Evolutionary conservation across 2,329 filamentous ascomycete genomes (phyloP).

Genomic region (Chaetomium sp.): DNA sequence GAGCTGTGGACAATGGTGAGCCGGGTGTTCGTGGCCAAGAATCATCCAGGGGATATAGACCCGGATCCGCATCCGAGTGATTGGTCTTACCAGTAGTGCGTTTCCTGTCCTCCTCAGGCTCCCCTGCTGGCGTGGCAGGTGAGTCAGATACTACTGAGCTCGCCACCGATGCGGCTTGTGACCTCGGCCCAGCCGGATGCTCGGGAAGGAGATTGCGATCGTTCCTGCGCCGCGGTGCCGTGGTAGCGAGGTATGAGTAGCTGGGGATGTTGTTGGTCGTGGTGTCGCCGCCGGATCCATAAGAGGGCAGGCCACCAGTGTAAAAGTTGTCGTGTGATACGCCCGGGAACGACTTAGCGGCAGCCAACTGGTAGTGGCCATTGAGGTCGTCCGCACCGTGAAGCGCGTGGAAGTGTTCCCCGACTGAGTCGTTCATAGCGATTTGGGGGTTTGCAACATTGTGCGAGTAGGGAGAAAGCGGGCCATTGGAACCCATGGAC

Average conservation of each 20-base stretch:
- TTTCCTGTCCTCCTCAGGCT: constrained; percentile 43
- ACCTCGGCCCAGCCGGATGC: constrained; percentile 36
- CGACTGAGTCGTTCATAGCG: constrained; percentile 43
- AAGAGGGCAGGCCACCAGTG: constrained; percentile 31
- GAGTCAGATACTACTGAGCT: constrained; percentile 54
- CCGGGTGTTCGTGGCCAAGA: constrained; percentile 41
- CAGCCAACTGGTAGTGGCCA: constrained; percentile 37
- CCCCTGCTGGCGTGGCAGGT: constrained; percentile 50
- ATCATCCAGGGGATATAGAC: constrained; percentile 2
- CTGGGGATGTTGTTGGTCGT: constrained; percentile 30
- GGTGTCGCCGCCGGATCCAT: constrained; percentile 29
- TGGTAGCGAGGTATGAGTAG: constrained; percentile 37
- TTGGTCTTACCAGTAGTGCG: constrained; percentile 48
- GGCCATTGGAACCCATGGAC: constrained; percentile 54
- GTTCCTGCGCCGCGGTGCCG: constrained; percentile 33
- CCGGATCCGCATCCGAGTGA: constrained; percentile 9
- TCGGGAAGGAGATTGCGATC: constrained; percentile 43
- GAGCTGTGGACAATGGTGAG: constrained; percentile 60
- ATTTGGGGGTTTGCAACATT: constrained; percentile 54
- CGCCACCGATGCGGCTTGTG: constrained; percentile 50
- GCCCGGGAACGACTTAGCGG: constrained; percentile 32
- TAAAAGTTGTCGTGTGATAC: constrained; percentile 34
- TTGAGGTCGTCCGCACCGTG: constrained; percentile 36
- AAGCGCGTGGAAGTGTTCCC: constrained; percentile 42
- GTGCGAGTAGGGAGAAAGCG: constrained; percentile 51